These are phyloP conservation scores for Cucurbita moschata DNA, from an alignment of 306 rosid genomes.

Conservation along the genomic window DNA sequence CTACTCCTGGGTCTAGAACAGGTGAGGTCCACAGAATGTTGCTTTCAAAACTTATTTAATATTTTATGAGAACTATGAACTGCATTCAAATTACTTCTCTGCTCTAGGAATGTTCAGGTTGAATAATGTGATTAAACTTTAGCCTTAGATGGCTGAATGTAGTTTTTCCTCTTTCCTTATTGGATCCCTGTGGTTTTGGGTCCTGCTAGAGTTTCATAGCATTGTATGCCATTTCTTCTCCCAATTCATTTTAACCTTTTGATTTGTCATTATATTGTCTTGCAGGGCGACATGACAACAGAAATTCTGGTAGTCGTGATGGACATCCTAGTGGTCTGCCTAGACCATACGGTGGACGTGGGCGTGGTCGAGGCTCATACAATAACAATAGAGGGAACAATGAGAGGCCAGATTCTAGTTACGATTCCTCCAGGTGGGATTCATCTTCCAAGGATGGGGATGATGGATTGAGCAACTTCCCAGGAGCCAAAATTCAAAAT, in stretches of 20 bases:
- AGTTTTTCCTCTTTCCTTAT: background rate
- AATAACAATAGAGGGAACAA: slow-evolving; percentile 40
- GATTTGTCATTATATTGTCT: background rate
- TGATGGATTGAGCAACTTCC: slow-evolving; percentile 50
- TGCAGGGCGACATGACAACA: slow-evolving; percentile 22
- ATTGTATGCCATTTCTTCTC: background rate
- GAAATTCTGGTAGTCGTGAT: slow-evolving; percentile 10
- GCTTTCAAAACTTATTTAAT: background rate
- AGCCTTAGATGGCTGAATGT: background rate
- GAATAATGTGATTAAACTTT: background rate
- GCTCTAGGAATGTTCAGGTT: background rate
- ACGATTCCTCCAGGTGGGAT: slow-evolving; percentile 47
- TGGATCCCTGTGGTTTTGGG: background rate
- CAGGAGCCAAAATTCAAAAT: slow-evolving; percentile 68
- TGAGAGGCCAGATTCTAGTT: slow-evolving; percentile 58
- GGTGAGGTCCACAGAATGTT: slow-evolving; percentile 26
- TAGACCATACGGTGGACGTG: slow-evolving; percentile 63
- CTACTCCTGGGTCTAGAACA: slow-evolving; percentile 82
- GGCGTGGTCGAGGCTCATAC: slow-evolving; percentile 65
- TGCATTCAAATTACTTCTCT: background rate
- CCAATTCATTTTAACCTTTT: background rate
- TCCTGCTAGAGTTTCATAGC: background rate
- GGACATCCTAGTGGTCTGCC: slow-evolving; percentile 75
- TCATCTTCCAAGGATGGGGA: slow-evolving; percentile 49
- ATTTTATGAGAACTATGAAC: background rate